Base-by-base conservation (phyloP, 1,284 basidiomycete species). In the Ustilago vetiveriae region DNA sequence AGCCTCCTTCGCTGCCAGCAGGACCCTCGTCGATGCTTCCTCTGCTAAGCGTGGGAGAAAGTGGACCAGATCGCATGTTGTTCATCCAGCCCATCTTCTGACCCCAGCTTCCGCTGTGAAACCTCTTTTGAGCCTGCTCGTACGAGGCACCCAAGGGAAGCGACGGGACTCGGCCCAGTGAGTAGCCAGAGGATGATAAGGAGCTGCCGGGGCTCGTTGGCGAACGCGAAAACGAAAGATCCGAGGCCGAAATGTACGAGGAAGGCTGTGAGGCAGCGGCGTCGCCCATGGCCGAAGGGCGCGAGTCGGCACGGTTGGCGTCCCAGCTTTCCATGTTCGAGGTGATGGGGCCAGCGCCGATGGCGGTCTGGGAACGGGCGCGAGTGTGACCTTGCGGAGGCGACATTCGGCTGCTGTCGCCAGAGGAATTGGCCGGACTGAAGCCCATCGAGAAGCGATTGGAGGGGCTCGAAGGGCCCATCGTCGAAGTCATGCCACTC, bases 51-150 rank as follows among this genome's bases (percentile, higher is more conserved):
- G 66, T 43, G n/a, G 66, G 66, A 8, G 66, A 69, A 26, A 69
- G 59, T 8, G 66, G 66, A 17, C 59, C 59, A 19, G 66, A 32
- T 6, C 66, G 49, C 66, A 69, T 63, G 1, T 50, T 59, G 51
- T 47, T 58, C 59, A 69, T 69, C 64, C 65, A 70, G 37, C 63
- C 59, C 40, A 64, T 54, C 46, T 65, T 70, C 35, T 64, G 66
- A 17, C 56, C 54, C 68, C 68, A 71, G 47, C 68, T 71, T 39
- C 68, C 68, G 55, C 68, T 71, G 47, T 71, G 51, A 58, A 73
- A 65, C 26, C 70, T 37, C 66, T 73, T 73, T 37, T 69, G 70
- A n/a, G 70, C 70, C 39, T 65, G 66, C 48, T 73, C 70, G 52
- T 73, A 73, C 30, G 65, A 69, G 0, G 59, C 44, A 6, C 59